A percentile compares a stretch with the other conserved stretches of the same genome.
Conservation (phyloP, 2,329 filamentous ascomycete species). For the Xenoacremonium recifei region DNA sequence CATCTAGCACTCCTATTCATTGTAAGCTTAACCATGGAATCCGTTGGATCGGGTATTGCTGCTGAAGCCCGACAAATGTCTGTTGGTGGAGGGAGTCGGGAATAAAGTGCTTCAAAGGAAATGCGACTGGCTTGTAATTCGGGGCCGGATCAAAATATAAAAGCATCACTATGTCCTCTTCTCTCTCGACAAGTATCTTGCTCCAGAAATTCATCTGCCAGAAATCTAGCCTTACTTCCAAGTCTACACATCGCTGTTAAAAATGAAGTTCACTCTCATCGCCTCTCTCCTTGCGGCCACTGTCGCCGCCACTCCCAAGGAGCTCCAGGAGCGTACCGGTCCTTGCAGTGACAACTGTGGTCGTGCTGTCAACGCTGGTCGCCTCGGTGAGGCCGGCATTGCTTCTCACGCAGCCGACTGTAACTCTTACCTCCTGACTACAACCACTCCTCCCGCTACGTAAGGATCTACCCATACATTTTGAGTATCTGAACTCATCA, state of each 20-base stretch:
- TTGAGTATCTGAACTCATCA: not conserved
- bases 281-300: constrained; percentile 12
- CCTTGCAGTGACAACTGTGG: constrained; percentile 19
- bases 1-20: too few species aligned
- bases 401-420: constrained; percentile 16
- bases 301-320: constrained; percentile 13
- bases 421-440: constrained; percentile 15
- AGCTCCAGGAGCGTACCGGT: constrained; percentile 13
- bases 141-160: too few species aligned
- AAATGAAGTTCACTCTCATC: constrained; percentile 19
- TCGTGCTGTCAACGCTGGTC: constrained; percentile 16
- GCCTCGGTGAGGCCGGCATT: constrained; percentile 9
- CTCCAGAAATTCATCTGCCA: too few species aligned
- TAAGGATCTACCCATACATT: not conserved
- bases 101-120: too few species aligned
- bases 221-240: too few species aligned
- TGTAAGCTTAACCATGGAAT: too few species aligned
- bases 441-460: constrained; percentile 15
- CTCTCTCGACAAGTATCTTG: too few species aligned
- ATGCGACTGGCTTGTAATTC: too few species aligned
- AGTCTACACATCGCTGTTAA: not conserved
- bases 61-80: too few species aligned
- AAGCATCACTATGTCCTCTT: too few species aligned
- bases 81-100: too few species aligned
- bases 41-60: too few species aligned